Conservation (phyloP, 2,329 filamentous ascomycete species). For the Simplicillium aogashimaense region DNA sequence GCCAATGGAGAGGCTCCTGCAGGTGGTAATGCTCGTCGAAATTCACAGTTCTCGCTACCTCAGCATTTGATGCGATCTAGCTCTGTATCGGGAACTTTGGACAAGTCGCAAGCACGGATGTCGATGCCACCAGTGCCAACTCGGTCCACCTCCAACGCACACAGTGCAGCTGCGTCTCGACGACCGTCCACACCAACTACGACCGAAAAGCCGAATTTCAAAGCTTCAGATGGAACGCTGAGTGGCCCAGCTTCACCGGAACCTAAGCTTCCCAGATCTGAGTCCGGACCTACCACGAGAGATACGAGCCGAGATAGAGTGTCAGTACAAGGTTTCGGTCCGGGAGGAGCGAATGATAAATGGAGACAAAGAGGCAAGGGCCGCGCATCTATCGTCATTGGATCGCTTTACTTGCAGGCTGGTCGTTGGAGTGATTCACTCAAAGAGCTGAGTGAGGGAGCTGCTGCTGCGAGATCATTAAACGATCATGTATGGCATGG, state of each 20-base stretch:
- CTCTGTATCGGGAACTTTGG: conserved; percentile 41
- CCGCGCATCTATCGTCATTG: conserved; percentile 68
- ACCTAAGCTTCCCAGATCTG: conserved; percentile 23
- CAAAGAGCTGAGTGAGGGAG: conserved; percentile 73
- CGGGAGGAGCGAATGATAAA: conserved; percentile 62
- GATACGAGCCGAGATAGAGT: conserved; percentile 45
- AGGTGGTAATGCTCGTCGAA: conserved; percentile 34
- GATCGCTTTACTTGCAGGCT: conserved; percentile 77
- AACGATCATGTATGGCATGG: conserved; percentile 97
- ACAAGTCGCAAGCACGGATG: conserved; percentile 61
- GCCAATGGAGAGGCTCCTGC: conserved; percentile 29
- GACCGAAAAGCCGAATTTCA: conserved; percentile 33
- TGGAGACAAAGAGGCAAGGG: conserved; percentile 74
- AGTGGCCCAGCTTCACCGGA: conserved; percentile 31
- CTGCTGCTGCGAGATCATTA: conserved; percentile 62
- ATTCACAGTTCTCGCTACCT: conserved; percentile 42
- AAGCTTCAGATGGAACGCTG: conserved; percentile 38
- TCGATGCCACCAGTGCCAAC: conserved; percentile 66
- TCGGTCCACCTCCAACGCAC: conserved; percentile 29
- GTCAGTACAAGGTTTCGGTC: conserved; percentile 62
- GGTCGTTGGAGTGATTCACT: conserved; percentile 86
- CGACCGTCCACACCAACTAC: conserved; percentile 38
- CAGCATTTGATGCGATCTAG: conserved; percentile 36
- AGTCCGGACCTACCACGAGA: conserved; percentile 33
- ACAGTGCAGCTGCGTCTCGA: conserved; percentile 34